These are phyloP conservation scores for Coemansia sp. DNA, from an alignment of 192 early-diverging fungal genomes.

Conservation along the genomic window DNA sequence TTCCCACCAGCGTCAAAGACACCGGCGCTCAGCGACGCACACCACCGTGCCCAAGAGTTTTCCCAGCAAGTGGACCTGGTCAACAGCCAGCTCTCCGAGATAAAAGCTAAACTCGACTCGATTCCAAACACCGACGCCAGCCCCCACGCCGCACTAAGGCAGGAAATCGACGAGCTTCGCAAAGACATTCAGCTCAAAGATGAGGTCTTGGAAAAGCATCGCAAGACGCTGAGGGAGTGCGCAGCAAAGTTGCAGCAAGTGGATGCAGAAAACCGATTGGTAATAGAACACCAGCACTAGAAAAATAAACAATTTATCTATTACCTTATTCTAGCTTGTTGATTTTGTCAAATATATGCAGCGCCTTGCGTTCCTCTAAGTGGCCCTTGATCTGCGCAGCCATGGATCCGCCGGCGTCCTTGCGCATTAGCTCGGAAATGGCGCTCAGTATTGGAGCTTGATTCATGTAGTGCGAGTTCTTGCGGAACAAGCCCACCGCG, in stretches of 20 bases:
- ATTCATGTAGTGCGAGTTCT: neutral
- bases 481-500: neutral
- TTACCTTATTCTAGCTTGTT: neutral
- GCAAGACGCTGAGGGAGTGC: conserved; percentile 6
- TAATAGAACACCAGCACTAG: conserved; percentile 5
- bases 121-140: neutral
- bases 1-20: conserved; percentile 25
- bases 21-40: conserved; percentile 19
- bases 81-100: conserved; percentile 30
- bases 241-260: conserved; percentile 6
- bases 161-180: conserved; percentile 36
- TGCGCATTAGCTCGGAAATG: neutral
- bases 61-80: conserved; percentile 13
- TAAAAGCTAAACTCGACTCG: conserved; percentile 27
- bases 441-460: neutral
- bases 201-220: conserved; percentile 30
- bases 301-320: neutral
- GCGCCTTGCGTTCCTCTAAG: conserved; percentile 2
- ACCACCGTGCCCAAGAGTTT: conserved; percentile 53
- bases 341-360: conserved; percentile 3
- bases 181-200: conserved; percentile 37
- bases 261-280: conserved; percentile 17
- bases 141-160: neutral
- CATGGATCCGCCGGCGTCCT: neutral
- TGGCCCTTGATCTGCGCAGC: conserved; percentile 1